These are phyloP conservation scores for Trebouxia gelatinosa DNA, from an alignment of 163 green algal genomes.

Conservation along the genomic window DNA sequence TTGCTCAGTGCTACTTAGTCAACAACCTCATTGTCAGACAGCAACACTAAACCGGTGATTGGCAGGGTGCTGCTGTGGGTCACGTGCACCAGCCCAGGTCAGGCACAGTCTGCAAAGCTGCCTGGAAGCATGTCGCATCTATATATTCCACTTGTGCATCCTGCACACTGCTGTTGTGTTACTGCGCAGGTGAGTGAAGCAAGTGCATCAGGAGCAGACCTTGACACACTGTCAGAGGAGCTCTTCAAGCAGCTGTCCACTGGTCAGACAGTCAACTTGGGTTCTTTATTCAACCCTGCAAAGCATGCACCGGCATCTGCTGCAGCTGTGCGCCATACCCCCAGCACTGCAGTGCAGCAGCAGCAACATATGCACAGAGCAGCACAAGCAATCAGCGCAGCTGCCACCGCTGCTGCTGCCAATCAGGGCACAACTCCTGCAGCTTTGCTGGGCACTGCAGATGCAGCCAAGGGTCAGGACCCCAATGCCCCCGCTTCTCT, in stretches of 20 bases:
- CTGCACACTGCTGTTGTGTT: no score
- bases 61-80: no score
- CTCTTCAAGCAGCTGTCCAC: conserved; percentile 68
- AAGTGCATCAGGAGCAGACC: conserved; percentile 49
- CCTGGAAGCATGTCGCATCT: no score
- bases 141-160: no score
- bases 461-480: conserved; percentile 1
- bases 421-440: conserved; percentile 15
- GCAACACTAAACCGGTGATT: no score
- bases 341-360: background rate
- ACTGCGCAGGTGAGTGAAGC: conserved; percentile 42
- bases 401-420: conserved; percentile 22
- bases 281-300: conserved; percentile 5
- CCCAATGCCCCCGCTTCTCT: conserved; percentile 9
- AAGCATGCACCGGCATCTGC: background rate
- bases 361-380: conserved; percentile 21
- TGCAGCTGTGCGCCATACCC: background rate
- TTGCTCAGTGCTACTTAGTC: no score
- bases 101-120: no score
- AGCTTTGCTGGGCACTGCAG: background rate
- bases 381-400: conserved; percentile 22
- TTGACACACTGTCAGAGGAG: conserved; percentile 63
- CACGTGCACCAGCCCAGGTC: no score
- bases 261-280: conserved; percentile 33
- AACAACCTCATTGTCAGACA: no score